These are phyloP conservation scores for Hysterangium stoloniferum DNA, from an alignment of 768 basidiomycete genomes.

Conservation along the genomic window DNA sequence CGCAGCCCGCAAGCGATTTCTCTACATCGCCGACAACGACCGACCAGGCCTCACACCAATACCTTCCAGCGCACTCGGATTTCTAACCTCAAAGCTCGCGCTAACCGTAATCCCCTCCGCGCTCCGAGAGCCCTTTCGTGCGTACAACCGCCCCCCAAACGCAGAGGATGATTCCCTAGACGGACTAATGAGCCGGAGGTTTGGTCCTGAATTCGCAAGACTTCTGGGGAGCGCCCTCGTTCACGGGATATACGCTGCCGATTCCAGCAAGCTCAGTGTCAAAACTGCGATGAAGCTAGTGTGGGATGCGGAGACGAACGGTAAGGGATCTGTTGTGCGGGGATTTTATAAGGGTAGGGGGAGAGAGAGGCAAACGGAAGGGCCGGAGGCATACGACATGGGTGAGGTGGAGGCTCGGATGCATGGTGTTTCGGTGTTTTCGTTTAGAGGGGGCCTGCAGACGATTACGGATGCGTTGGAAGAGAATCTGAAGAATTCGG, in stretches of 20 bases:
- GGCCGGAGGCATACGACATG: constrained; percentile 33
- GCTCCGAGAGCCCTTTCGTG: constrained; percentile 47
- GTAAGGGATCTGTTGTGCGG: constrained; percentile 61
- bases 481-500: constrained; percentile 31
- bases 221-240: constrained; percentile 73
- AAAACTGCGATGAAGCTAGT: constrained; percentile 70
- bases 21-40: constrained; percentile 43
- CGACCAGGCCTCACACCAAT: constrained; percentile 41
- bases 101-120: constrained; percentile 45
- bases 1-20: constrained; percentile 70
- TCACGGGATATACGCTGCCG: constrained; percentile 91
- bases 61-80: constrained; percentile 34
- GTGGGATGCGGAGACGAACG: constrained; percentile 60
- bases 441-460: constrained; percentile 70
- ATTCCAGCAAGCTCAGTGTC: constrained; percentile 66
- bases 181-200: constrained; percentile 62
- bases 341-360: constrained; percentile 37
- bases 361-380: constrained; percentile 12
- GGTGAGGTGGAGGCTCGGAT: constrained; percentile 43
- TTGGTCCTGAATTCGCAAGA: constrained; percentile 65
- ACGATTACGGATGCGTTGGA: constrained; percentile 55
- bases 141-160: constrained; percentile 17
- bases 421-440: constrained; percentile 66
- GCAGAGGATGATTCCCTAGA: constrained; percentile 73
- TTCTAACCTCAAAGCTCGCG: constrained; percentile 32